These are phyloP conservation scores for Lentinula lateritia DNA, from an alignment of 768 basidiomycete genomes.

Conservation along the genomic window DNA sequence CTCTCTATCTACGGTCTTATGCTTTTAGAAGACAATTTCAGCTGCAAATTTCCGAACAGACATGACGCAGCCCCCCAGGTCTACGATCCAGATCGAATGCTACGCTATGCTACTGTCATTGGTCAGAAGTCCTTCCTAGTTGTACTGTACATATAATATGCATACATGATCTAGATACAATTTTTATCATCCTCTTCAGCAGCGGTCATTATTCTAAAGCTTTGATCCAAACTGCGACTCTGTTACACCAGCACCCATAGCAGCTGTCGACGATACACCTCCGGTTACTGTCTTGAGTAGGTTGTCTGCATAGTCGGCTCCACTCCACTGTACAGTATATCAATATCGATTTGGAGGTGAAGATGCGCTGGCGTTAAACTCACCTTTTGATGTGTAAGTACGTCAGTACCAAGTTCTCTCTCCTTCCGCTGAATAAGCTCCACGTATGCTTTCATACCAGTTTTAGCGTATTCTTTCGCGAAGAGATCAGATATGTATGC, in stretches of 20 bases:
- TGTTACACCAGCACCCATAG: constrained; percentile 98
- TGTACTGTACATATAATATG: background rate
- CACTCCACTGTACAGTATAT: constrained; percentile 68
- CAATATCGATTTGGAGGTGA: constrained; percentile 9
- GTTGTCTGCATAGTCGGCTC: constrained; percentile 88
- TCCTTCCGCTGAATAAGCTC: constrained; percentile 91
- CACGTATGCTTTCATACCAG: constrained; percentile 99
- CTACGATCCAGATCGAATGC: too few species aligned
- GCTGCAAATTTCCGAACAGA: too few species aligned
- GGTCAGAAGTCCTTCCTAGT: background rate
- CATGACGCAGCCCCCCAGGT: too few species aligned
- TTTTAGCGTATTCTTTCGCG: constrained; percentile 81
- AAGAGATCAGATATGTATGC: constrained; percentile 95
- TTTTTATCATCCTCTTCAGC: too few species aligned
- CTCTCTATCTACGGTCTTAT: too few species aligned
- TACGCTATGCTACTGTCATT: too few species aligned
- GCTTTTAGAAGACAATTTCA: too few species aligned
- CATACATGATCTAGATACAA: background rate
- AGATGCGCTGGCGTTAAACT: constrained; percentile 13
- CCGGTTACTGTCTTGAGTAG: constrained; percentile 96
- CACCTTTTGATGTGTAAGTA: constrained; percentile 95
- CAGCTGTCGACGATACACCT: constrained; percentile 94
- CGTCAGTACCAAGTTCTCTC: constrained; percentile 90
- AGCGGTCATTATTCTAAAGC: constrained; percentile 21
- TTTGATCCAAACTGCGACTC: constrained; percentile 74